These are phyloP conservation scores for Meira nashicola DNA, from an alignment of 1,284 basidiomycete species.

Conservation along the genomic window DNA sequence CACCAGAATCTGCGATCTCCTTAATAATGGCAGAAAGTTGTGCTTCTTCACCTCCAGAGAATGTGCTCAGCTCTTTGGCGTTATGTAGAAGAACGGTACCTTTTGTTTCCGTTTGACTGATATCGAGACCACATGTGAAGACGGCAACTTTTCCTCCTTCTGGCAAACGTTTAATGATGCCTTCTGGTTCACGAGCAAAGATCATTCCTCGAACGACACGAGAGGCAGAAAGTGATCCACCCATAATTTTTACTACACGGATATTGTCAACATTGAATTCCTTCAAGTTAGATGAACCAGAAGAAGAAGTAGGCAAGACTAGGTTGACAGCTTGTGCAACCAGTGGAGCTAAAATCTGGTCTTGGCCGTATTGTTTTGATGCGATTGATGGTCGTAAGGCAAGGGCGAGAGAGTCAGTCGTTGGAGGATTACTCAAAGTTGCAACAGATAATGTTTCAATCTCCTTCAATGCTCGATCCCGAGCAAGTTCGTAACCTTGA, in stretches of 20 bases:
- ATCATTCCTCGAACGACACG: constrained; percentile 96
- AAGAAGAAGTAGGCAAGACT: constrained; percentile 33
- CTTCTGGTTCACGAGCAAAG: constrained; percentile 90
- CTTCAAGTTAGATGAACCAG: constrained; percentile 29
- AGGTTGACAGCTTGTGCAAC: constrained; percentile 79
- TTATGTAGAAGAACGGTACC: constrained; percentile 95
- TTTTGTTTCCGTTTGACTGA: constrained; percentile 96
- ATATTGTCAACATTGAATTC: constrained; percentile 76
- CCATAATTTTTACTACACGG: constrained; percentile 97
- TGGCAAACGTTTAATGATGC: constrained; percentile 67
- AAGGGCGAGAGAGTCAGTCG: constrained; percentile 67
- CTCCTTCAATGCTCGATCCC: constrained; percentile 75
- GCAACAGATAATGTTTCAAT: constrained; percentile 63
- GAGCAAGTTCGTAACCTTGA: constrained; percentile 92
- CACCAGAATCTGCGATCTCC: constrained; percentile 92
- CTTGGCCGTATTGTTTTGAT: constrained; percentile 93
- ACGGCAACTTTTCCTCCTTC: constrained; percentile 61
- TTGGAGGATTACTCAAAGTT: constrained; percentile 70
- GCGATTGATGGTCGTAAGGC: constrained; percentile 88
- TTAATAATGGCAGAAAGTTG: constrained; percentile 60
- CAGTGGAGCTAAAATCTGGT: constrained; percentile 74
- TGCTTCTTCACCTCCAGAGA: constrained; percentile 87
- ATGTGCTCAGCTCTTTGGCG: constrained; percentile 86
- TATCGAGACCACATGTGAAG: constrained; percentile 86
- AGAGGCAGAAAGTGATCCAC: constrained; percentile 75